Evolutionary conservation across 768 basidiomycete genomes (phyloP).

Genomic region (Panaeolus papilionaceus): DNA sequence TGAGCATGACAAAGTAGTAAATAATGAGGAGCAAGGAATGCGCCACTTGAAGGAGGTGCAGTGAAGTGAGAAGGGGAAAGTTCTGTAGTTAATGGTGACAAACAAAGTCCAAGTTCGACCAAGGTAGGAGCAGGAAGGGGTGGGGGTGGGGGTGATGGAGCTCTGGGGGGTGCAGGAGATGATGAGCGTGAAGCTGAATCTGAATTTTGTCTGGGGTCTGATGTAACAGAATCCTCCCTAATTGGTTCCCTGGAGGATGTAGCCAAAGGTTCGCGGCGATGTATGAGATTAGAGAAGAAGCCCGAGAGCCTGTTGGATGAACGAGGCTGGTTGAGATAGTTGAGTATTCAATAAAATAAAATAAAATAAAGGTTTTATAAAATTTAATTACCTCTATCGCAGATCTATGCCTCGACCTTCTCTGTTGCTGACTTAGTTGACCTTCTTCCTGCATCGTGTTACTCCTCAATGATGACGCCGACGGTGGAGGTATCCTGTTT

Average conservation of each 20-base stretch:
- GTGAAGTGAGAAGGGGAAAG: constrained; percentile 80
- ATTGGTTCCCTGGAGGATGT: constrained; percentile 36
- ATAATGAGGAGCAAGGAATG: constrained; percentile 83
- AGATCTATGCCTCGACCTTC: constrained; percentile 54
- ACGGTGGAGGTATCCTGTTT: constrained; percentile 30
- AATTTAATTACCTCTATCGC: constrained; percentile 61
- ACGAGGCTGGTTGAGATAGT: constrained; percentile 47
- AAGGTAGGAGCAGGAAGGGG: constrained; percentile 73
- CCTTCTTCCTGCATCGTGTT: constrained; percentile 36
- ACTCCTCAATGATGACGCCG: constrained; percentile 37
- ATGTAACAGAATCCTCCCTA: constrained; percentile 34
- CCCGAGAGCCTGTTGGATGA: constrained; percentile 80
- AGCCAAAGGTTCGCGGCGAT: constrained; percentile 63
- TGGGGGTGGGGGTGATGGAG: constrained; percentile 78
- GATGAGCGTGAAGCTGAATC: constrained; percentile 54
- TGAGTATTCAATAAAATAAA: constrained; percentile 16
- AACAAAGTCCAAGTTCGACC: constrained; percentile 74
- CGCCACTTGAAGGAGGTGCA: constrained; percentile 77
- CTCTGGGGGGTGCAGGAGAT: constrained; percentile 62
- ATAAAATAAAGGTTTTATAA: constrained; percentile 1
- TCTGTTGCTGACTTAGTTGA: constrained; percentile 40
- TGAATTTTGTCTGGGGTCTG: constrained; percentile 35
- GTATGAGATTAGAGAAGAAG: constrained; percentile 82
- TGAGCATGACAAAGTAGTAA: constrained; percentile 86
- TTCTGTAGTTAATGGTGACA: constrained; percentile 70